Conservation (phyloP, 345 rosid genomes). For the Arabis alpina region DNA sequence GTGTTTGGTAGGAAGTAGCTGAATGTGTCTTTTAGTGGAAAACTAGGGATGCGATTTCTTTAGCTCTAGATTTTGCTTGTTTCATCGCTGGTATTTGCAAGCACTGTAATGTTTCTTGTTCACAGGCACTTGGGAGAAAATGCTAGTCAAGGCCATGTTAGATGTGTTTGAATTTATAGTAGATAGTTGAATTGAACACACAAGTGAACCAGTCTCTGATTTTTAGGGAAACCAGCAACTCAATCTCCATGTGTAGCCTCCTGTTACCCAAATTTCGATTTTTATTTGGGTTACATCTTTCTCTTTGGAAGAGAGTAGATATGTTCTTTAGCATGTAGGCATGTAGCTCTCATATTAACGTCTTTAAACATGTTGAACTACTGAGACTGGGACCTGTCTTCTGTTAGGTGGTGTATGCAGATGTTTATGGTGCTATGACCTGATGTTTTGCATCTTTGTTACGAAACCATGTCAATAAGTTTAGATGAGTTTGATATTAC, state of each 20-base stretch:
- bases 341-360: conserved; percentile 23
- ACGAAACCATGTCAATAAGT: conserved; percentile 8
- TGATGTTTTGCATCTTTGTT: background rate
- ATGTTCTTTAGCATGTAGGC: too few relatives aligned
- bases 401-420: background rate
- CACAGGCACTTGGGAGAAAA: background rate
- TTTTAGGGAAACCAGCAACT: background rate
- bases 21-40: conserved; percentile 21
- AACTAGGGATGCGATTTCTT: background rate
- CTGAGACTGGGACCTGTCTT: conserved; percentile 1
- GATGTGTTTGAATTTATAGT: background rate
- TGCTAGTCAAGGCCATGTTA: background rate
- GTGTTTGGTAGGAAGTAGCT: conserved; percentile 20
- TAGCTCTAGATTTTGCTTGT: conserved; percentile 25
- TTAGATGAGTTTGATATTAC: conserved; percentile 11
- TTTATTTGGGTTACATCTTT: too few relatives aligned
- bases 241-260: background rate
- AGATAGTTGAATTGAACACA: background rate
- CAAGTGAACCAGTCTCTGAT: background rate
- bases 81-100: conserved; percentile 8
- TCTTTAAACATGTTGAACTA: background rate
- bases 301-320: too few relatives aligned
- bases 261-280: background rate
- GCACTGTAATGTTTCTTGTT: background rate
- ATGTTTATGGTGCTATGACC: background rate